Percentiles rank a stretch among this genome's conserved stretches.
These are phyloP conservation scores for Colletotrichum liaoningense DNA, from an alignment of 2,329 filamentous ascomycete species.

Conservation along the genomic window DNA sequence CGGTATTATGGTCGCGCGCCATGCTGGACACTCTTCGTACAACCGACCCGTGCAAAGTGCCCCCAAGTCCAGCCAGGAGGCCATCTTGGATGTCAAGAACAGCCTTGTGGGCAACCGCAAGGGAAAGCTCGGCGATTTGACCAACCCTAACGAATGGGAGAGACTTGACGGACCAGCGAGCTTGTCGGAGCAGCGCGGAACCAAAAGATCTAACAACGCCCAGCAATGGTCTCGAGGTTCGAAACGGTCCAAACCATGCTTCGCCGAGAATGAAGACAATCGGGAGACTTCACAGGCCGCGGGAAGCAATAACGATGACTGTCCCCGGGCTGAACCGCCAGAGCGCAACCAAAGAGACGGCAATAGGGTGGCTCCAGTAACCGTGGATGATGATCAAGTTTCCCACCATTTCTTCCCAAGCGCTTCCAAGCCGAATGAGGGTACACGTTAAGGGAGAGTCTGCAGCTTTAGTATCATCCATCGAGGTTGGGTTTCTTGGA, in stretches of 20 bases:
- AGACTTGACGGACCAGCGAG: not conserved
- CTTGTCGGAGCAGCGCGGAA: too few relatives aligned
- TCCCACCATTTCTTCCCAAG: conserved; percentile 10
- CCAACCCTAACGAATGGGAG: not conserved
- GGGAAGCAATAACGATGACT: not conserved
- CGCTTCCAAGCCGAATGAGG: not conserved
- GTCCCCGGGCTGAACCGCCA: not conserved
- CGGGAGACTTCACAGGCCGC: not conserved
- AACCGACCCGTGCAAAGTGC: conserved; percentile 6
- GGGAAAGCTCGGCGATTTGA: not conserved
- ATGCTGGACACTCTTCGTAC: conserved; percentile 6
- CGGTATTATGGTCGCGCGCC: not conserved
- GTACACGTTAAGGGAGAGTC: not conserved
- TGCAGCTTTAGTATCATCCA: not conserved
- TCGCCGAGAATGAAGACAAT: not conserved
- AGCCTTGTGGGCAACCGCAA: conserved; percentile 1
- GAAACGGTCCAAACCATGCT: conserved; percentile 4
- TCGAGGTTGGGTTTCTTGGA: not conserved
- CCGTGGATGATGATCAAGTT: not conserved
- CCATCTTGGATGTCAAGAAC: not conserved
- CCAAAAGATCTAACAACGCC: not conserved
- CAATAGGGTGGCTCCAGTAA: not conserved
- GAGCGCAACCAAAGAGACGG: not conserved
- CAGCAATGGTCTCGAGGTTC: not conserved
- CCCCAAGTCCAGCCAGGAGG: not conserved